Evolutionary conservation across 306 rosid species (phyloP).

Genomic region (Trifolium fragiferum): DNA sequence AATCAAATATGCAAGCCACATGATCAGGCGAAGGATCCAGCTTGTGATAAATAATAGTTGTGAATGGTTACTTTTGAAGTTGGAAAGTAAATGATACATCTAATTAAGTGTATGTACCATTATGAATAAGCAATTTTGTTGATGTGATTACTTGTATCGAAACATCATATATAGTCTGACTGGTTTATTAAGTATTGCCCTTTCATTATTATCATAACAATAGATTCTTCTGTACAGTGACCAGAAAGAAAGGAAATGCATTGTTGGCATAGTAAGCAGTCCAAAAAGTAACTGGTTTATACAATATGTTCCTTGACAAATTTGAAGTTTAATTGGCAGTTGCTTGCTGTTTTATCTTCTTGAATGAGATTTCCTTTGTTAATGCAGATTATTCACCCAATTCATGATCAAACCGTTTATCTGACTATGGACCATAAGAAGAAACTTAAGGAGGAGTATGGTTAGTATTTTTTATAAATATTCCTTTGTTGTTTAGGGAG

Average conservation of each 20-base stretch:
- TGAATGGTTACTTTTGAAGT: background rate
- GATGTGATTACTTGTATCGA: background rate
- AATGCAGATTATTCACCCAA: constrained; percentile 66
- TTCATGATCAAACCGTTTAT: constrained; percentile 78
- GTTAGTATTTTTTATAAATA: constrained; percentile 43
- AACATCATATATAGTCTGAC: constrained; percentile 7
- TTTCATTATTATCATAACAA: constrained; percentile 6
- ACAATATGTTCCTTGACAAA: background rate
- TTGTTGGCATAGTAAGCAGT: background rate
- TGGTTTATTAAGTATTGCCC: background rate
- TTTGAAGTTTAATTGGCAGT: background rate
- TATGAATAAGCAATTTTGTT: background rate
- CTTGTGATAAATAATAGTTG: background rate
- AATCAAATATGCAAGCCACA: background rate
- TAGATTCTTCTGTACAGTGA: background rate
- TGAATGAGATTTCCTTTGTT: constrained; percentile 24
- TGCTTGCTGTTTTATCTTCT: background rate
- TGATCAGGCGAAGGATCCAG: background rate
- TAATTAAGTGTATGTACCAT: background rate
- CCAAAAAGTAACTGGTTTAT: background rate
- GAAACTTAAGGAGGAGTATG: constrained; percentile 80
- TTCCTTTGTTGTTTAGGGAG: constrained; percentile 3
- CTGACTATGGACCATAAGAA: constrained; percentile 66
- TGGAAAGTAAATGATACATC: background rate
- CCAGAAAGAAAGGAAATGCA: background rate